Conservation (phyloP, 345 rosid species). For the Stellera chamaejasme region DNA sequence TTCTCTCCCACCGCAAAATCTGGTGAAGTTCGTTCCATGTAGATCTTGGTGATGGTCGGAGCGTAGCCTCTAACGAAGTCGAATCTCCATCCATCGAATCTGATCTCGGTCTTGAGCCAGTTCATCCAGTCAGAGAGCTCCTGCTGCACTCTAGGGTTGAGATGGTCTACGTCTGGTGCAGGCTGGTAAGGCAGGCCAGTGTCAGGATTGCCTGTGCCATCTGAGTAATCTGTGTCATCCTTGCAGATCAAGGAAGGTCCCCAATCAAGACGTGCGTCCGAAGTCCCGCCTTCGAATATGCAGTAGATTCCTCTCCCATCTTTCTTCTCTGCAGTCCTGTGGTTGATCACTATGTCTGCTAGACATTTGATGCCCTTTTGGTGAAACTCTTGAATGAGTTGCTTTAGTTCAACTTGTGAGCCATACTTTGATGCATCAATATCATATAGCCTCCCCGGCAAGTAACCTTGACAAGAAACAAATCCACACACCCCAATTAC, state of each 20-base stretch:
- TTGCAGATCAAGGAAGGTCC: constrained; percentile 63
- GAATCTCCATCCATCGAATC: constrained; percentile 69
- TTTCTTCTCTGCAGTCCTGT: constrained; percentile 60
- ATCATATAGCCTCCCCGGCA: constrained; percentile 78
- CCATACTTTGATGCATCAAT: constrained; percentile 59
- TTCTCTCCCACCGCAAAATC: constrained; percentile 70
- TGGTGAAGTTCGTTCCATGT: constrained; percentile 38
- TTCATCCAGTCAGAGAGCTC: constrained; percentile 82
- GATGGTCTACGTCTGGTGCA: constrained; percentile 80
- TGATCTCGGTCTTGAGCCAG: constrained; percentile 66
- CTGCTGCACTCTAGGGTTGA: constrained; percentile 47
- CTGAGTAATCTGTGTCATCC: constrained; percentile 31
- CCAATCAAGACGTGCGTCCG: constrained; percentile 69
- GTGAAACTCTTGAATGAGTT: constrained; percentile 34
- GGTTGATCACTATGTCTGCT: constrained; percentile 78
- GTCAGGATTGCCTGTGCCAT: constrained; percentile 65
- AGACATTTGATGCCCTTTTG: constrained; percentile 45
- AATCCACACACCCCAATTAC: background rate
- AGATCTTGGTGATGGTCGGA: constrained; percentile 39
- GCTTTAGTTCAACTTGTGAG: constrained; percentile 37
- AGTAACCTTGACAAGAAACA: background rate
- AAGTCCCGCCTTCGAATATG: constrained; percentile 75
- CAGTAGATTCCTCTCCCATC: constrained; percentile 48
- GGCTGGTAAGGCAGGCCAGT: constrained; percentile 30
- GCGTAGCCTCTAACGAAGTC: constrained; percentile 61